phyloP scores from a whole-genome alignment of 2,329 filamentous ascomycete genomes.

The Colletotrichum spaethianum region DNA sequence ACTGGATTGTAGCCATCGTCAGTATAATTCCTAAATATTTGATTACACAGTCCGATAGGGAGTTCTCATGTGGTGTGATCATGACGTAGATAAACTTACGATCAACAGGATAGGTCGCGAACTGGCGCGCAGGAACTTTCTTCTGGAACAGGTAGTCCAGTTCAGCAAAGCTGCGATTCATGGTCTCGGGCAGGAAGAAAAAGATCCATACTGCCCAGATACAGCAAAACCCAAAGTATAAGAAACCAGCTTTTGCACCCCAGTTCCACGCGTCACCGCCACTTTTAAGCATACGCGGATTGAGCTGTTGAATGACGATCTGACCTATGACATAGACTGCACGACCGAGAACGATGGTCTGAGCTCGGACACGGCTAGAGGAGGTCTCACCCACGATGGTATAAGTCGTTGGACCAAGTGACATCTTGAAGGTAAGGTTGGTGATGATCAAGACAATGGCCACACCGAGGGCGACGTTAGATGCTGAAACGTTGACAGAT shows the following conservation, averaged over 20 bases:
- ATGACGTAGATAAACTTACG: conserved; percentile 43
- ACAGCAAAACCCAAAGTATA: conserved; percentile 56
- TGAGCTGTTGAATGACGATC: conserved; percentile 55
- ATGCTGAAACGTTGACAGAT: conserved; percentile 45
- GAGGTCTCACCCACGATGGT: conserved; percentile 61
- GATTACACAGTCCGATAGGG: neutral
- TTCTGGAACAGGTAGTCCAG: conserved; percentile 63
- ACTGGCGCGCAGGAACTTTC: conserved; percentile 52
- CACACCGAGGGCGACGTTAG: conserved; percentile 49
- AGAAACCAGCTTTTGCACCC: conserved; percentile 56
- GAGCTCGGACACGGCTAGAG: conserved; percentile 58
- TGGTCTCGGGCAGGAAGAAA: conserved; percentile 62
- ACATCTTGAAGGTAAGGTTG: conserved; percentile 59
- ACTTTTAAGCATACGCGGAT: conserved; percentile 54
- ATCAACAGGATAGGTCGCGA: conserved; percentile 47
- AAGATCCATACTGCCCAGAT: conserved; percentile 59
- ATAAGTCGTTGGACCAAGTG: conserved; percentile 60
- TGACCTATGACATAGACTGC: conserved; percentile 59
- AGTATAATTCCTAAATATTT: neutral
- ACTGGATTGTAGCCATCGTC: conserved; percentile 11
- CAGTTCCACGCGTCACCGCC: conserved; percentile 49
- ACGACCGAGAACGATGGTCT: conserved; percentile 61
- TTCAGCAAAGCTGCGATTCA: conserved; percentile 61
- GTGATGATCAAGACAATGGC: conserved; percentile 57
- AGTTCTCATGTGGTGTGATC: too few species aligned